Conservation (phyloP, 208 protist species). For the Acanthamoeba culbertsoni region DNA sequence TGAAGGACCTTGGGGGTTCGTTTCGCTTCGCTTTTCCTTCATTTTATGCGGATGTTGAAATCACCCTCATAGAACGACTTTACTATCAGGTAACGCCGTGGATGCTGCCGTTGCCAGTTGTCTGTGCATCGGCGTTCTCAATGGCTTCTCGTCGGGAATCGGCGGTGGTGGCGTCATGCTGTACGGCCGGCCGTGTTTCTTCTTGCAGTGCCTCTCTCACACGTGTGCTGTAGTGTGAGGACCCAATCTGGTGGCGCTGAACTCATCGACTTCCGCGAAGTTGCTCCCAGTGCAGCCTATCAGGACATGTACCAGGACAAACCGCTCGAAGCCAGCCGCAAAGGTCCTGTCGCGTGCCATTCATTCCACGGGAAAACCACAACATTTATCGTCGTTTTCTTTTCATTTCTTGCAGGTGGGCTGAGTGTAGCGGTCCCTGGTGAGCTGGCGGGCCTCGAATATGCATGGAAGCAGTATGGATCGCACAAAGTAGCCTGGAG, state of each 20-base stretch:
- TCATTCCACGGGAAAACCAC: too few species aligned
- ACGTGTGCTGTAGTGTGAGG: neutral
- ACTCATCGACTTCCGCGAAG: constrained; percentile 64
- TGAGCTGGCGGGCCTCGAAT: constrained; percentile 64
- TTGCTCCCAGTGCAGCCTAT: constrained; percentile 23
- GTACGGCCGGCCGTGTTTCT: too few species aligned
- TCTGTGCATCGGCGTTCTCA: constrained; percentile 71
- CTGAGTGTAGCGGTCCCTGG: constrained; percentile 37
- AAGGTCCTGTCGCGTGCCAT: too few species aligned
- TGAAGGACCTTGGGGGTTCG: neutral
- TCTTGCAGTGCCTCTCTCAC: neutral
- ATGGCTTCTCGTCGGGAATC: constrained; percentile 69
- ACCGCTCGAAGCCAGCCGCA: neutral
- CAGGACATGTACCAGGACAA: constrained; percentile 58
- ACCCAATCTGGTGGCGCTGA: neutral
- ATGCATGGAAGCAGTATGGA: constrained; percentile 36
- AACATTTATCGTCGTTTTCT: neutral
- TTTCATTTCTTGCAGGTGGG: constrained; percentile 10
- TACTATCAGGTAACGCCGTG: constrained; percentile 67
- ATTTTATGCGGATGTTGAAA: neutral
- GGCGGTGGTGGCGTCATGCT: constrained; percentile 72
- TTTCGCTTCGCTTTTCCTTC: neutral
- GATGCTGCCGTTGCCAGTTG: constrained; percentile 68
- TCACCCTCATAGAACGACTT: neutral
- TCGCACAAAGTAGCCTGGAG: neutral